Evolutionary conservation across 345 rosid species (phyloP).

Genomic region (Dipteronia sinensis): DNA sequence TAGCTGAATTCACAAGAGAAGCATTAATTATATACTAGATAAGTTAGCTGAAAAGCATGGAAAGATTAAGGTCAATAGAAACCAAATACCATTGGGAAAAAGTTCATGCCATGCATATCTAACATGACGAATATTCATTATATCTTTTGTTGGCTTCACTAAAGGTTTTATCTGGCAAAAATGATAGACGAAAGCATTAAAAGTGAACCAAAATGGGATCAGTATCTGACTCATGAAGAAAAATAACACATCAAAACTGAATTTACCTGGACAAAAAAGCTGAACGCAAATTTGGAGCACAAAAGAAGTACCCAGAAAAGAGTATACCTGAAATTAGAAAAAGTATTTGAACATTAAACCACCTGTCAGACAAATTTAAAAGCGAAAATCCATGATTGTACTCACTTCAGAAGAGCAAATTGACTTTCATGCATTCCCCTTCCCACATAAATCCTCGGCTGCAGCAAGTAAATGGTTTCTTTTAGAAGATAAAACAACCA

Average conservation of each 20-base stretch:
- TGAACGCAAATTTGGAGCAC: constrained; percentile 64
- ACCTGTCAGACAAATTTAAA: constrained; percentile 17
- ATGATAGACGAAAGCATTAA: constrained; percentile 19
- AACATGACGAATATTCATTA: constrained; percentile 66
- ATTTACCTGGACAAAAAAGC: constrained; percentile 82
- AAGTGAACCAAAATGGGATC: background rate
- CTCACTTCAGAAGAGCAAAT: constrained; percentile 85
- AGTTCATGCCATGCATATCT: constrained; percentile 90
- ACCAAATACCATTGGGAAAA: constrained; percentile 69
- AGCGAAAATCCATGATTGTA: constrained; percentile 22
- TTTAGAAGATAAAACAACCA: constrained; percentile 24
- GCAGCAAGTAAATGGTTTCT: constrained; percentile 35
- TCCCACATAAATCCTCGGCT: constrained; percentile 94
- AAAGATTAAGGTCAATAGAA: constrained; percentile 15
- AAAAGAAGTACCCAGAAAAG: constrained; percentile 84
- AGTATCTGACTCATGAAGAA: background rate
- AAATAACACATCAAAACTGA: constrained; percentile 16
- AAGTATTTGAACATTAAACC: constrained; percentile 1
- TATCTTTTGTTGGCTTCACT: constrained; percentile 88
- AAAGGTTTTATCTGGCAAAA: constrained; percentile 68
- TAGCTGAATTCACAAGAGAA: constrained; percentile 50
- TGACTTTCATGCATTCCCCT: constrained; percentile 99
- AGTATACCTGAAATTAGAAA: constrained; percentile 70
- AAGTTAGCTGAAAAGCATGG: constrained; percentile 15
- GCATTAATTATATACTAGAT: constrained; percentile 13